Base-by-base conservation (phyloP, 1,284 basidiomycete genomes). In the Moesziomyces sp. region DNA sequence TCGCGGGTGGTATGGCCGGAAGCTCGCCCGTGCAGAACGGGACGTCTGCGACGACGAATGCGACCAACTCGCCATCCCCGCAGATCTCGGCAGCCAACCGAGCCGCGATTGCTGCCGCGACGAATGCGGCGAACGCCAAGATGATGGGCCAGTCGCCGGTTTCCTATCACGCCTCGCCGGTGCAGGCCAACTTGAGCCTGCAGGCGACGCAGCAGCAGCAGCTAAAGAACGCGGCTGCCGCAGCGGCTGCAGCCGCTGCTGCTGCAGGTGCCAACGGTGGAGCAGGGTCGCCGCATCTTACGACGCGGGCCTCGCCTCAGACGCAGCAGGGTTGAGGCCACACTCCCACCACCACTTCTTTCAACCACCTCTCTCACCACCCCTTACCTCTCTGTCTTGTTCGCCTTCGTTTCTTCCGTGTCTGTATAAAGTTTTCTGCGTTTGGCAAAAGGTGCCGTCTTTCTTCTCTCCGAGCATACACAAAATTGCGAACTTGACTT, bases 31-130 rank as follows among this genome's bases (percentile, higher is more conserved):
- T 62, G 23, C 58, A 67, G 38, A 67, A 67, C 19, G 64, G 55
- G 35, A 58, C 66, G 2, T 55, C 60, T 44, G 42, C 70, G 24
- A 63, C 58, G n/a, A 67, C 58, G 26, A 72, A 72, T 18, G 58
- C 58, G 3, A 71, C 68, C 63, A 72, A 73, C 48, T 73, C 70
- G 48, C 70, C 70, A 8, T 73, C 70, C 13, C 70, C 70, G 53
- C 70, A 73, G 45, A 73, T 73, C 45, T 73, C 70, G 35, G 70
- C 70, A 18, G 70, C 70, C 11, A 73, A 59, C 24, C 64, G 70
- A 5, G 70, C 70, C 21, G 70, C 70, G 5, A 67, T 73, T 46
- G 70, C 64, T 19, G 70, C 70, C 19, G 70, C 70, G 8, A 62
- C 70, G 8, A 66, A 65, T 11, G 69, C 69, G 6, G 69, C 64